Percentiles rank a stretch among this genome's conserved stretches.
These are phyloP conservation scores for Solanum lycopersicoides DNA, from an alignment of 257 asterid genomes.

Conservation along the genomic window DNA sequence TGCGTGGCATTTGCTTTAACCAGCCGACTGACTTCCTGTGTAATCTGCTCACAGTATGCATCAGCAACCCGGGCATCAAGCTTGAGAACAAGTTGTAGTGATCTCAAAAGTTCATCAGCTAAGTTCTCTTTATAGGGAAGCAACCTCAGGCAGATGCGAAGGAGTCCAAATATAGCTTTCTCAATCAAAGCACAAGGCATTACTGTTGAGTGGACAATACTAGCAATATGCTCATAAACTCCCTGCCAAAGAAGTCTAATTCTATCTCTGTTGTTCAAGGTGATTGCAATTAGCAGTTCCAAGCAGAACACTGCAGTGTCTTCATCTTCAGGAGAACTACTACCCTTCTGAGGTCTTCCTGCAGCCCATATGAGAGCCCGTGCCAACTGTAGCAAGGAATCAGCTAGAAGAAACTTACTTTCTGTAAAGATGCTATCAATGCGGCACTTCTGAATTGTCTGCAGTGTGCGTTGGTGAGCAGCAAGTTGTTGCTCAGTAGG, in stretches of 20 bases:
- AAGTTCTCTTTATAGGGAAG: conserved; percentile 86
- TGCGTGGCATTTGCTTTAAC: conserved; percentile 81
- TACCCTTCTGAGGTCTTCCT: conserved; percentile 82
- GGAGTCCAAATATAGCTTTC: conserved; percentile 90
- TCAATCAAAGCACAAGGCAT: conserved; percentile 89
- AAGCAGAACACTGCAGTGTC: conserved; percentile 94
- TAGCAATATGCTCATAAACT: conserved; percentile 86
- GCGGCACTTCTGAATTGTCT: conserved; percentile 85
- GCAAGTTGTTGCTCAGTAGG: conserved; percentile 94
- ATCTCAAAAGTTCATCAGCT: conserved; percentile 76
- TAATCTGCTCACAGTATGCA: conserved; percentile 90
- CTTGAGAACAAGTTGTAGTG: conserved; percentile 74
- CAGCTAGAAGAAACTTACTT: conserved; percentile 80
- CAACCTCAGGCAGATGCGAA: conserved; percentile 79
- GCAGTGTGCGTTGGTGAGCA: conserved; percentile 93
- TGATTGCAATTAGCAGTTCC: conserved; percentile 83
- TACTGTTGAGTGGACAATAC: conserved; percentile 80
- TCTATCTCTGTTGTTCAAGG: conserved; percentile 80
- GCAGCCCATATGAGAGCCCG: conserved; percentile 94
- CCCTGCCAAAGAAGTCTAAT: conserved; percentile 87
- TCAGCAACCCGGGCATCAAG: conserved; percentile 92
- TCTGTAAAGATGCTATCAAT: conserved; percentile 87
- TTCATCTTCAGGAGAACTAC: conserved; percentile 82
- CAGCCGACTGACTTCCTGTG: conserved; percentile 84
- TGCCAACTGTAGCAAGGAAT: conserved; percentile 82